These are phyloP conservation scores for Sporothrix phasma DNA, from an alignment of 2,329 filamentous ascomycete genomes.

Conservation along the genomic window DNA sequence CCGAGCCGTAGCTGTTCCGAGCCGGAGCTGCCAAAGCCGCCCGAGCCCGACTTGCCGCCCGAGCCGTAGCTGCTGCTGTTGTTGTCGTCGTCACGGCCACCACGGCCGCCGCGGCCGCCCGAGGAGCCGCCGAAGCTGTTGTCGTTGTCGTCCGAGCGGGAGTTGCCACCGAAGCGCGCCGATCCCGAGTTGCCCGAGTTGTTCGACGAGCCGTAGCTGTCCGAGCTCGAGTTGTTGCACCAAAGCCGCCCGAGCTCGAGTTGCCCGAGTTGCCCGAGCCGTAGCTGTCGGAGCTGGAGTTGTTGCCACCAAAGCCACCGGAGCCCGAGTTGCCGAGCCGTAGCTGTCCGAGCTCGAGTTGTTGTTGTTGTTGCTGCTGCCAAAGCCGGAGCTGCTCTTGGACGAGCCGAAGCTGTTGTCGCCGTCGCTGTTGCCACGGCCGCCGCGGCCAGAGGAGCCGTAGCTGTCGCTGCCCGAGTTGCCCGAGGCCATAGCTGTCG, in stretches of 20 bases:
- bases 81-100: conserved; percentile 2
- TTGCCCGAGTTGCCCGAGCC: conserved; percentile 19
- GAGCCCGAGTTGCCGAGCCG: conserved; percentile 19
- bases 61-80: conserved; percentile 4
- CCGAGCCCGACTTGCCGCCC: conserved; percentile 4
- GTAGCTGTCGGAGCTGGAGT: conserved; percentile 14
- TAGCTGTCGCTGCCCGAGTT: conserved; percentile 20
- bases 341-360: not conserved
- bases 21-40: conserved; percentile 12
- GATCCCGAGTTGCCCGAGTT: not conserved
- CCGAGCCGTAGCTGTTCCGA: conserved; percentile 18
- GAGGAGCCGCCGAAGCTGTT: too few relatives aligned
- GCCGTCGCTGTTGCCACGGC: conserved; percentile 14
- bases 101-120: not conserved
- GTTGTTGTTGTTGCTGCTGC: conserved; percentile 12
- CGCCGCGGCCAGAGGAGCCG: conserved; percentile 18
- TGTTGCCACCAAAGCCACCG: conserved; percentile 17
- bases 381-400: not conserved
- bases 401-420: conserved; percentile 12
- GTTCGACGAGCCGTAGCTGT: conserved; percentile 19
- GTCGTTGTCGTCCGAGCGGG: conserved; percentile 3
- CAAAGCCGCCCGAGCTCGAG: conserved; percentile 12
- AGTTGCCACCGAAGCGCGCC: not conserved
- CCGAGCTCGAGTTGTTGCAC: conserved; percentile 6
- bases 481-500: conserved; percentile 18